Base-by-base conservation (phyloP, 176 grass and related monocot genomes). In the Avena sativa region DNA sequence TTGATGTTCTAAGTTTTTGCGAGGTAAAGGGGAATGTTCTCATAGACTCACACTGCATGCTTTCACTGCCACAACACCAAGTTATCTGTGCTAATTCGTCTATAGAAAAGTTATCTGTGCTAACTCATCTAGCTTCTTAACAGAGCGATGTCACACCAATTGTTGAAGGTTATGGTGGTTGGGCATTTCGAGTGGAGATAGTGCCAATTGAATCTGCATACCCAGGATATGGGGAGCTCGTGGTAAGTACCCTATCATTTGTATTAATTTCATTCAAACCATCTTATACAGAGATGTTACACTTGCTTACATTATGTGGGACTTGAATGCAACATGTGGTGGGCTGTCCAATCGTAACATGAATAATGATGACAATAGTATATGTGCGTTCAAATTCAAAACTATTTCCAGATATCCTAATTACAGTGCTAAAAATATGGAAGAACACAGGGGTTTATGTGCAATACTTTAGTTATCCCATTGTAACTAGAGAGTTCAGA, bases 181-280 rank as follows among this genome's bases (percentile, higher is more conserved):
- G 93, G 96, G 96, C 93, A 69, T 85, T 98, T 65, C 86, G 96
- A 10, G 85, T 94, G 90, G 96, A 98, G 86, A 87, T 98, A 81
- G 96, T 98, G 68, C 92, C 96, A 4, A 98, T 98, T 68, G 96
- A 98, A 90, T 98, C 96, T 88, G 96, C 96, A 83, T 98, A 96
- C 81, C 96, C 96, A 74, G 93, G 96, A 75, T 98, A 90, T 32
- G 96, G 93, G 59, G 93, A 98, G 68, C 93, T 98, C 5, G 85
- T 98, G 76, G 93, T 98, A 91, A 96, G 96, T 87, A 25, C 74
- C 51, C 9, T 84, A 17, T 2, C 76, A 61, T 3, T 75, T 80
- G 85, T 46, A 79, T 44, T 71, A 19, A 55, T 79, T 20, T 40
- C 9, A 13, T 76, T 62, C 58, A 76, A 5, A 65, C 53, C 28